Evolutionary conservation across 805 yeast genomes (phyloP).

Genomic region (Cyberlindnera euphorbiae): DNA sequence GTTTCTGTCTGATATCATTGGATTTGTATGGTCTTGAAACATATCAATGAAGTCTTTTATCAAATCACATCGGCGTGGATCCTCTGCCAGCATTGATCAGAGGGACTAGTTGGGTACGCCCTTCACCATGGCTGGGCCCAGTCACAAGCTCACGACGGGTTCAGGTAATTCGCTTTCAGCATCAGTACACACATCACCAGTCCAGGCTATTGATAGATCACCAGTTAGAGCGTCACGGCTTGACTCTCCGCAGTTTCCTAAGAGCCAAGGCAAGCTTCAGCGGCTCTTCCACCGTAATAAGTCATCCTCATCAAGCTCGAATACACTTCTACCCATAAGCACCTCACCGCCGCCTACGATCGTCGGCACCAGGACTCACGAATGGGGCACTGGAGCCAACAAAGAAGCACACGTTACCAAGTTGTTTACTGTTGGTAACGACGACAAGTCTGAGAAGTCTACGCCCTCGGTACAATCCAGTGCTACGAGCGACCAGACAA

Average conservation of each 20-base stretch:
- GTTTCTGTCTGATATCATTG: not conserved
- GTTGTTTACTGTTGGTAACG: not conserved
- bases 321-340: not conserved
- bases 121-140: no score
- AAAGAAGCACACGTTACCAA: not conserved
- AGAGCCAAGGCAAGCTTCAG: slow-evolving; percentile 17
- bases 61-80: slow-evolving; percentile 33
- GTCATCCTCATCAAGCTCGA: slow-evolving; percentile 6
- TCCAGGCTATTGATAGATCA: no score
- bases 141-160: no score
- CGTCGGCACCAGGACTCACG: slow-evolving; percentile 44
- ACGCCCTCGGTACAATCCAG: not conserved
- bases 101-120: no score
- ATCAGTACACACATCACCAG: not conserved
- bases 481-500: not conserved
- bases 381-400: slow-evolving; percentile 36
- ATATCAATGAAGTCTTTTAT: slow-evolving; percentile 40
- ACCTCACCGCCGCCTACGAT: slow-evolving; percentile 30
- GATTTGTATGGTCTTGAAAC: no score
- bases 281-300: slow-evolving; percentile 23
- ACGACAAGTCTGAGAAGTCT: not conserved
- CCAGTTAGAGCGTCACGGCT: not conserved
- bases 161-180: not conserved
- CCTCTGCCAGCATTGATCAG: slow-evolving; percentile 16
- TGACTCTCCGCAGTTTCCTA: not conserved